phyloP scores from a whole-genome alignment of 805 yeast genomes.

The Saturnispora sekii region DNA sequence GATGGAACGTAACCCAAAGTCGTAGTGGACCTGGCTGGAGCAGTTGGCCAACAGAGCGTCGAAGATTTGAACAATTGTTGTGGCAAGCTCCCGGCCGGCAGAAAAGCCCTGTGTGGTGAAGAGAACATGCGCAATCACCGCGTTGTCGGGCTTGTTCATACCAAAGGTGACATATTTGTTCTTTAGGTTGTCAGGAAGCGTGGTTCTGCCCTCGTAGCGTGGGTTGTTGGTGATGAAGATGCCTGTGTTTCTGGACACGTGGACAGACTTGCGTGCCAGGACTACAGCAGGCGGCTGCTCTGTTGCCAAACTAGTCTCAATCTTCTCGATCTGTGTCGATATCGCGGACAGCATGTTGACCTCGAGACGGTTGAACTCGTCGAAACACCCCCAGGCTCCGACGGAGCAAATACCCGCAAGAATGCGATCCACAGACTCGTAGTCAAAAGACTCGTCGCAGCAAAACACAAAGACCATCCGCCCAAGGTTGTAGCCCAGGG shows the following conservation, averaged over 20 bases:
- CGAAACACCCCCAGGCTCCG: conserved; percentile 95
- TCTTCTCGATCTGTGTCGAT: conserved; percentile 66
- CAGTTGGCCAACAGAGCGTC: conserved; percentile 29
- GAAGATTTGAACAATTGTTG: conserved; percentile 47
- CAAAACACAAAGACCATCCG: conserved; percentile 76
- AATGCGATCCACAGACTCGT: conserved; percentile 66
- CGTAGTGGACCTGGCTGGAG: conserved; percentile 66
- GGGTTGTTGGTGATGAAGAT: conserved; percentile 90
- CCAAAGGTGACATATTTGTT: conserved; percentile 68
- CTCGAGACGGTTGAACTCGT: conserved; percentile 81
- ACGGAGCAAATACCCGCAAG: conserved; percentile 69
- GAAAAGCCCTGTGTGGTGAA: conserved; percentile 63
- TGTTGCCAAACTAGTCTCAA: conserved; percentile 43
- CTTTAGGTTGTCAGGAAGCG: conserved; percentile 77
- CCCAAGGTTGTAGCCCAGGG: conserved; percentile 73
- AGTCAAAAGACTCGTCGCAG: conserved; percentile 87
- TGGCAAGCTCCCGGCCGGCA: conserved; percentile 36
- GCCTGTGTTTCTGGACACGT: conserved; percentile 45
- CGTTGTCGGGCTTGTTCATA: conserved; percentile 63
- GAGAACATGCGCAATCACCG: conserved; percentile 60
- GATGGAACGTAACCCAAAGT: conserved; percentile 79
- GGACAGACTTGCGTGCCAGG: conserved; percentile 33
- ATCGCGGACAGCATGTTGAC: conserved; percentile 70
- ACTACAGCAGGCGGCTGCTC: conserved; percentile 23
- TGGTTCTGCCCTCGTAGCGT: conserved; percentile 71